Conservation (phyloP, 2,329 filamentous ascomycete species). For the Didymella arachidicola region DNA sequence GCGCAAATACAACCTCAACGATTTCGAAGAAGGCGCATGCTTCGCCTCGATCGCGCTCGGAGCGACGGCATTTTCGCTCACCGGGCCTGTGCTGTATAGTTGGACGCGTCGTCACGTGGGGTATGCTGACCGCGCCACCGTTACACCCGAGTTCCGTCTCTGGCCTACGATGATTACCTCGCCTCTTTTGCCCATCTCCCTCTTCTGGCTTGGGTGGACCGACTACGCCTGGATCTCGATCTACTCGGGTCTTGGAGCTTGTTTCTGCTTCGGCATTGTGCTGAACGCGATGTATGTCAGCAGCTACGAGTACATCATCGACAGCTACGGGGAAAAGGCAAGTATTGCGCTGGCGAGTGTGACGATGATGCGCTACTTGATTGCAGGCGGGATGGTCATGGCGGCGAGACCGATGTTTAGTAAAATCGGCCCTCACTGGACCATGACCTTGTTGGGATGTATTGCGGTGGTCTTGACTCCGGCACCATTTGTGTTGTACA, state of each 20-base stretch:
- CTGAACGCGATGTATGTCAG: conserved; percentile 57
- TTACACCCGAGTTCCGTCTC: conserved; percentile 77
- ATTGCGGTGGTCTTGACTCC: conserved; percentile 44
- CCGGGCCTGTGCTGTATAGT: not conserved
- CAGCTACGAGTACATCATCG: conserved; percentile 47
- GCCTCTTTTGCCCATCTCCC: conserved; percentile 73
- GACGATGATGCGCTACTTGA: conserved; percentile 41
- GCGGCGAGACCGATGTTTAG: conserved; percentile 52
- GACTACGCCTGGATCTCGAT: not conserved
- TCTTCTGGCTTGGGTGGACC: conserved; percentile 63
- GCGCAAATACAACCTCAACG: conserved; percentile 3
- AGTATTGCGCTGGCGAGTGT: conserved; percentile 53
- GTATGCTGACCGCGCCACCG: not conserved
- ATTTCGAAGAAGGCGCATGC: conserved; percentile 12
- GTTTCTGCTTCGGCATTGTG: conserved; percentile 47
- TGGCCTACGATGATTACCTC: conserved; percentile 70
- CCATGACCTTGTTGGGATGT: conserved; percentile 52
- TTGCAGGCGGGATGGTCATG: conserved; percentile 53
- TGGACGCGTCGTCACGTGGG: not conserved
- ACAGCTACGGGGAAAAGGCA: conserved; percentile 54
- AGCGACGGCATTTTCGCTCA: conserved; percentile 3
- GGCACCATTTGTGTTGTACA: conserved; percentile 50
- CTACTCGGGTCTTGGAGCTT: conserved; percentile 15
- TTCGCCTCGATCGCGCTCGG: conserved; percentile 17
- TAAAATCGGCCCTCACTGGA: conserved; percentile 53